These are phyloP conservation scores for Lachancea cidri DNA, from an alignment of 805 yeast species.

Conservation along the genomic window DNA sequence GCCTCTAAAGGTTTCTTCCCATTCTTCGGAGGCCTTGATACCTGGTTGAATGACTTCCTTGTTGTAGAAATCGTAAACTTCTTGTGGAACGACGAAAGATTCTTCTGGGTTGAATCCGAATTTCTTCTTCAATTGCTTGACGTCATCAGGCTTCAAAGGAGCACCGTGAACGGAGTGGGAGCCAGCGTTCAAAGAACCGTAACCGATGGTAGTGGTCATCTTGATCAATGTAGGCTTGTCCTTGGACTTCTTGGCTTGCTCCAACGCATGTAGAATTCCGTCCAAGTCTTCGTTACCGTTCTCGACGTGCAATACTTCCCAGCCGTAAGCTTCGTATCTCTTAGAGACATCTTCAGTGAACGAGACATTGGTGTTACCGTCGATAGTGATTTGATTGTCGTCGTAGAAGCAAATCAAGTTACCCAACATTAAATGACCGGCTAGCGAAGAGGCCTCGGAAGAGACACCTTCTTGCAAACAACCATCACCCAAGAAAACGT, in stretches of 20 bases:
- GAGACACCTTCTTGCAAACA: slow-evolving; percentile 98
- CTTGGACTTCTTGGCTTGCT: slow-evolving; percentile 65
- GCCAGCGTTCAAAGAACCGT: slow-evolving; percentile 80
- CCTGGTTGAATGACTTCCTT: slow-evolving; percentile 53
- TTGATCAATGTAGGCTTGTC: slow-evolving; percentile 89
- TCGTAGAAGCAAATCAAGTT: slow-evolving; percentile 94
- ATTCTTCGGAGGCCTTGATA: slow-evolving; percentile 62
- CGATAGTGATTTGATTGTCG: slow-evolving; percentile 94
- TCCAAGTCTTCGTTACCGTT: slow-evolving; percentile 77
- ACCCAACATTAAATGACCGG: slow-evolving; percentile 92
- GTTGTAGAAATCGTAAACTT: slow-evolving; percentile 68
- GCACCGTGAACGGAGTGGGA: slow-evolving; percentile 94
- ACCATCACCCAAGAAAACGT: slow-evolving; percentile 89
- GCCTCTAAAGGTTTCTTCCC: slow-evolving; percentile 60
- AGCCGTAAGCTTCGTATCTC: slow-evolving; percentile 89
- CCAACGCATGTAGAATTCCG: slow-evolving; percentile 69
- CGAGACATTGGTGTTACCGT: slow-evolving; percentile 83
- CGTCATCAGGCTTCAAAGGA: slow-evolving; percentile 90
- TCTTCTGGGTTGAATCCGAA: slow-evolving; percentile 87
- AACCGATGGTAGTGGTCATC: slow-evolving; percentile 89
- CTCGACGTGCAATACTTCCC: slow-evolving; percentile 76
- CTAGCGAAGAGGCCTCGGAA: slow-evolving; percentile 88
- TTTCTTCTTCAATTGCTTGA: slow-evolving; percentile 74
- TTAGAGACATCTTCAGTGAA: slow-evolving; percentile 88
- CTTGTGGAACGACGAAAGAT: slow-evolving; percentile 73